Base-by-base conservation (phyloP, 495 filamentous ascomycete species). In the Hypoxylon perforatum region DNA sequence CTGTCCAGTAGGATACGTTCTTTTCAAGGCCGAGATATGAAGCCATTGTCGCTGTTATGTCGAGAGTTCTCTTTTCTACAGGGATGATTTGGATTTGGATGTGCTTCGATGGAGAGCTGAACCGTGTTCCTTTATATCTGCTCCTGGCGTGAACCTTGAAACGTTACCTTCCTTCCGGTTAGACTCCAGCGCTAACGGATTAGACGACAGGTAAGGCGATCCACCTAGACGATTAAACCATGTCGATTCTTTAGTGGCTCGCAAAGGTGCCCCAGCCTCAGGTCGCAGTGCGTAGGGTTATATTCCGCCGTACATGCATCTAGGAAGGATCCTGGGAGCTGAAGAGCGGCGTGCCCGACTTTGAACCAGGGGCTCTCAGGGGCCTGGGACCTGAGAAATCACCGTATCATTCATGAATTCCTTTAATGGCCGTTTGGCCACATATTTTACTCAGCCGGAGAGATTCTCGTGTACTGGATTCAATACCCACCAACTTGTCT, bases 1-100 rank as follows among this genome's bases (percentile, higher is more conserved):
- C 79, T 14, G 81, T 75, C 67, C 80, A 82, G 62, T 81, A 77
- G 23, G 82, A 84, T 57, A 78, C 63, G 47, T 74, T 80, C 57
- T 72, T 74, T 30, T 72, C 74, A 54, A 75, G 59, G 46, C 81
- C 75, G 41, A 82, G 65, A 58, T 81, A 65, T 36, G 72, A 69
- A 46, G 73, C 73, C 81, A 84, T 85, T 53, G 46, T 76, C 38
- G 30, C 12, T 45, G 33, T 39, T 39, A 12, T 46, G n/a, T n/a
- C n/a, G n/a, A n/a, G n/a, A n/a, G n/a, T 8, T 33, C 2, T 35
- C 35, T 51, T 21, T 14, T 22, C 17, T 12, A 22, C 18, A 25
- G 15, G 17, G 14, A 22, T 9, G 10, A 7, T 7, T 28, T 28
- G 25, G 3, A 28, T 3, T 28, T 3, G 11, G 33, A 33, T 25